phyloP scores from a whole-genome alignment of 1,284 basidiomycete genomes.

The Heterobasidion parviporum region DNA sequence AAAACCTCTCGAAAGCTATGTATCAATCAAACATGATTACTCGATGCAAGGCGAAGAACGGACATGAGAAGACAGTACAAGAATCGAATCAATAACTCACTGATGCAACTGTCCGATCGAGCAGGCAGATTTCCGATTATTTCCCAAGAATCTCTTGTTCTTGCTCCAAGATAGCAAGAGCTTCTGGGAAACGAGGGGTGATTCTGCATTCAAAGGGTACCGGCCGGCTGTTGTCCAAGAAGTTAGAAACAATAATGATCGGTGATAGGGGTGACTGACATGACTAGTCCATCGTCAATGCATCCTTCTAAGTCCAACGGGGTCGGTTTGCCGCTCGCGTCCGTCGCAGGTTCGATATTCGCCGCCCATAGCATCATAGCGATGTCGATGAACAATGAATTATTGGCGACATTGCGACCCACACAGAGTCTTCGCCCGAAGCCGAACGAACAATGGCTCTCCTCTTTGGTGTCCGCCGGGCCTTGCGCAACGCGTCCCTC shows the following conservation, averaged over 20 bases:
- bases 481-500: conserved; percentile 13
- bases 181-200: conserved; percentile 10
- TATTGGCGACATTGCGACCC: conserved; percentile 25
- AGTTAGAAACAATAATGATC: not conserved
- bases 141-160: conserved; percentile 4
- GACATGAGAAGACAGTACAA: too few relatives aligned
- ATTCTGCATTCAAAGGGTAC: conserved; percentile 8
- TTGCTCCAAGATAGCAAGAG: conserved; percentile 5
- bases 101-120: not conserved
- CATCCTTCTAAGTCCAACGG: conserved; percentile 7
- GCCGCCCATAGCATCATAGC: conserved; percentile 25
- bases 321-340: conserved; percentile 6
- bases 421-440: conserved; percentile 15
- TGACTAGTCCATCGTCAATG: conserved; percentile 7
- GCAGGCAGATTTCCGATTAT: not conserved
- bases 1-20: too few relatives aligned
- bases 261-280: conserved; percentile 7
- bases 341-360: conserved; percentile 13
- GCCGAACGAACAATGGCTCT: conserved; percentile 18
- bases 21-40: too few relatives aligned
- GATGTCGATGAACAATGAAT: conserved; percentile 22
- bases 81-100: too few relatives aligned
- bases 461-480: conserved; percentile 15
- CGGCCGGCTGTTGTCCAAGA: conserved; percentile 3
- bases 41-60: too few relatives aligned